phyloP scores from a whole-genome alignment of 768 basidiomycete species.

The Tricholoma sp. region DNA sequence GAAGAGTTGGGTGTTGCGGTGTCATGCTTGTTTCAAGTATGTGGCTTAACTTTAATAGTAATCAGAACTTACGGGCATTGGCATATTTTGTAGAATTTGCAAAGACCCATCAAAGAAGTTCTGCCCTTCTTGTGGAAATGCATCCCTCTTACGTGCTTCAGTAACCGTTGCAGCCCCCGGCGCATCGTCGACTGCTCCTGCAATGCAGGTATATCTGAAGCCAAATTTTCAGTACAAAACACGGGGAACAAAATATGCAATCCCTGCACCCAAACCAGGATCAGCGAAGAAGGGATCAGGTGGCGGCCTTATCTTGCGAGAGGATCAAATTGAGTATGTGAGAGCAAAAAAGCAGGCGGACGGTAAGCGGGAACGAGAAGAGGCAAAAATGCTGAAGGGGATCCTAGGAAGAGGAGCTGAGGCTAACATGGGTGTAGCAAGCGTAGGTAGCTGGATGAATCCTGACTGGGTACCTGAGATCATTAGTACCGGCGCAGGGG shows the following conservation, averaged over 20 bases:
- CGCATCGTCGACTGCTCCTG: constrained; percentile 55
- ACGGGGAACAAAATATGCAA: constrained; percentile 89
- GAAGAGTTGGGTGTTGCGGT: constrained; percentile 93
- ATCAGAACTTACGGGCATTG: constrained; percentile 1
- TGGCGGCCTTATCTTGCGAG: constrained; percentile 81
- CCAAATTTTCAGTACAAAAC: constrained; percentile 91
- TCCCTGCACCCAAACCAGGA: constrained; percentile 87
- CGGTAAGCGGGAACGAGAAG: constrained; percentile 70
- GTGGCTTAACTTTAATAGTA: constrained; percentile 24
- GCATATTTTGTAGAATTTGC: constrained; percentile 62
- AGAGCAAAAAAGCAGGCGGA: constrained; percentile 77
- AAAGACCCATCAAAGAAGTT: constrained; percentile 94
- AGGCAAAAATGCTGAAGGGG: constrained; percentile 66
- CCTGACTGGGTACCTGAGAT: constrained; percentile 92
- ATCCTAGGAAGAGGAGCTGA: constrained; percentile 44
- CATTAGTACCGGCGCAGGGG: constrained; percentile 57
- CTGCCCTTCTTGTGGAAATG: constrained; percentile 95
- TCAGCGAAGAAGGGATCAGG: constrained; percentile 80
- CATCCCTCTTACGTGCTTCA: constrained; percentile 85
- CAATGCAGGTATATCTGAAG: constrained; percentile 89
- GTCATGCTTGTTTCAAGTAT: constrained; percentile 99
- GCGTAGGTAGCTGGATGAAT: constrained; percentile 85
- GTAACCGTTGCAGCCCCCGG: constrained; percentile 75
- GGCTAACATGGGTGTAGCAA: constrained; percentile 44
- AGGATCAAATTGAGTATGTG: constrained; percentile 88